Evolutionary conservation across 768 basidiomycete species (phyloP).

Genomic region (Megacollybia marginata): DNA sequence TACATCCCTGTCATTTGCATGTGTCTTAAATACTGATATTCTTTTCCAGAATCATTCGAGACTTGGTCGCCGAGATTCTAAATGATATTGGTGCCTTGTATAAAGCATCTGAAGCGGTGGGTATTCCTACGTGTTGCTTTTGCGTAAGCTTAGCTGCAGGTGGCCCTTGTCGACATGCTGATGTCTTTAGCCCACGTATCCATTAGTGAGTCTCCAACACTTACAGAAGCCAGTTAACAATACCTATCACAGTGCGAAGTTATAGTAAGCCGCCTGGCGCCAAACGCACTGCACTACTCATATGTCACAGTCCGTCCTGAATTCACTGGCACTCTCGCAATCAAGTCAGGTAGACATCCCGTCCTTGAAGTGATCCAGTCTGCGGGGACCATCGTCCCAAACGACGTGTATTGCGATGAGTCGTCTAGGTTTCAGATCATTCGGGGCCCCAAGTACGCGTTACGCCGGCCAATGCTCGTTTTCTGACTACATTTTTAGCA

Average conservation of each 20-base stretch:
- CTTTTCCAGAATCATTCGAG: constrained; percentile 61
- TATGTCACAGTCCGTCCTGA: constrained; percentile 70
- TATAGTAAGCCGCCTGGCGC: constrained; percentile 29
- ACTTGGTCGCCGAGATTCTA: constrained; percentile 65
- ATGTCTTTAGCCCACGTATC: constrained; percentile 83
- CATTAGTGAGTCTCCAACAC: constrained; percentile 47
- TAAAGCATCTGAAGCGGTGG: constrained; percentile 84
- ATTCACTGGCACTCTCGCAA: constrained; percentile 82
- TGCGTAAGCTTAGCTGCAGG: constrained; percentile 28
- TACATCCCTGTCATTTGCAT: constrained; percentile 15
- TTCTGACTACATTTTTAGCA: not conserved
- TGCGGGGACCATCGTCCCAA: constrained; percentile 68
- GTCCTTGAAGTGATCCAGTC: constrained; percentile 70
- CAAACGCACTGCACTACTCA: not conserved
- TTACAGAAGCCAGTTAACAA: not conserved
- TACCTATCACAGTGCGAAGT: constrained; percentile 35
- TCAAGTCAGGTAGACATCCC: constrained; percentile 86
- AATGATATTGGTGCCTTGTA: constrained; percentile 74
- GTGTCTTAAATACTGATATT: not conserved
- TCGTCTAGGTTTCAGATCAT: constrained; percentile 86
- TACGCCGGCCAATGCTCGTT: not conserved
- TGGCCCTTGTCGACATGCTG: constrained; percentile 85
- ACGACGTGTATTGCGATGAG: constrained; percentile 85
- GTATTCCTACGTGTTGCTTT: constrained; percentile 6
- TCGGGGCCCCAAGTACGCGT: constrained; percentile 78